Percentiles rank a stretch among this genome's conserved stretches.
Evolutionary conservation across 1,284 basidiomycete species (phyloP).

Genomic region (Cryptococcus jaspeensis): DNA sequence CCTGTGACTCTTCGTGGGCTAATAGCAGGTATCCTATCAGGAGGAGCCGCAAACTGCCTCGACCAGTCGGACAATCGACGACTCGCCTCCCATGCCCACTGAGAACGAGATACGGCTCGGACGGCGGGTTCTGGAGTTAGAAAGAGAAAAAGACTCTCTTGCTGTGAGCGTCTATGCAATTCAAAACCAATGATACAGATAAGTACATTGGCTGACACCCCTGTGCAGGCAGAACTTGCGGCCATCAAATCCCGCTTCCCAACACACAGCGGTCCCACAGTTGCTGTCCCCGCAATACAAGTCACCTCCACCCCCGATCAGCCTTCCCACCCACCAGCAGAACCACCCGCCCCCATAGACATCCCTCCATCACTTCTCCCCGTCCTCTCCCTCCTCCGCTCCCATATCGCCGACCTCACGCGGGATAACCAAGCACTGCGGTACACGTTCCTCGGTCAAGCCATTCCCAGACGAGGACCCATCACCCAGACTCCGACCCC

Average conservation of each 20-base stretch:
- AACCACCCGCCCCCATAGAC: too few species aligned
- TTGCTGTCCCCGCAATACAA: conserved; percentile 8
- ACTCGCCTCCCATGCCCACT: conserved; percentile 19
- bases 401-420: conserved; percentile 41
- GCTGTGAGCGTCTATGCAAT: conserved; percentile 25
- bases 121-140: conserved; percentile 31
- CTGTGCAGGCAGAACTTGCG: conserved; percentile 21
- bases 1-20: too few species aligned
- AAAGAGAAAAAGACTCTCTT: conserved; percentile 34
- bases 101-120: conserved; percentile 35
- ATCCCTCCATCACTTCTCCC: conserved; percentile 26
- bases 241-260: conserved; percentile 14
- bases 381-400: conserved; percentile 29
- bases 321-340: too few species aligned
- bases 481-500: conserved; percentile 9
- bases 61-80: background rate
- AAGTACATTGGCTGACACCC: background rate
- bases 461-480: conserved; percentile 10
- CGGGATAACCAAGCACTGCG: conserved; percentile 45
- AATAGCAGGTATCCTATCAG: background rate
- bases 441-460: conserved; percentile 40
- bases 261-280: conserved; percentile 15
- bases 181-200: background rate
- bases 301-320: background rate
- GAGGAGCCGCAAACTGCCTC: background rate